Evolutionary conservation across 2,329 filamentous ascomycete genomes (phyloP).

Genomic region (Cadophora luteo-olivacea): DNA sequence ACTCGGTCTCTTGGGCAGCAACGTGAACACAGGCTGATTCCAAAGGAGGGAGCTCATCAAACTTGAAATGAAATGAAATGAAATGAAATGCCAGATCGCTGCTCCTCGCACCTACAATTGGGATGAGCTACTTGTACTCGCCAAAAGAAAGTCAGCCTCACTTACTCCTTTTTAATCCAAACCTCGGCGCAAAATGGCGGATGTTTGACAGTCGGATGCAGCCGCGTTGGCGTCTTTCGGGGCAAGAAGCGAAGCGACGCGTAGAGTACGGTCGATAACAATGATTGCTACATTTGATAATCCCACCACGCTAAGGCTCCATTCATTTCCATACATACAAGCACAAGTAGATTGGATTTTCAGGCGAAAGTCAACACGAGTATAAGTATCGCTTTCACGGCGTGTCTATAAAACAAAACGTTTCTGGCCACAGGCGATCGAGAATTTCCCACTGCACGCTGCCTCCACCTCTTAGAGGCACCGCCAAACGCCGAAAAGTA

Average conservation of each 20-base stretch:
- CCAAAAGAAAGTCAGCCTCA: conserved; percentile 5
- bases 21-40: conserved; percentile 9
- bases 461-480: not conserved
- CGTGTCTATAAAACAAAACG: not conserved
- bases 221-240: not conserved
- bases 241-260: not conserved
- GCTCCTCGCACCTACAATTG: not conserved
- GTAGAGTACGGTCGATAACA: not conserved
- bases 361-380: conserved; percentile 9
- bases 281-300: not conserved
- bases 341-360: not conserved
- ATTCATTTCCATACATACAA: not conserved
- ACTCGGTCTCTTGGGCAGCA: conserved; percentile 1
- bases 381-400: conserved; percentile 4
- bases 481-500: not conserved
- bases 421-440: not conserved
- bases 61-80: not conserved
- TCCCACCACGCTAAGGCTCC: not conserved
- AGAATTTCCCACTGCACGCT: not conserved
- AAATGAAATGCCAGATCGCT: not conserved
- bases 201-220: conserved; percentile 6
- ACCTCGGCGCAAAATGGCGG: not conserved
- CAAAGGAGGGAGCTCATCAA: not conserved
- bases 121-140: not conserved
- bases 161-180: not conserved